Evolutionary conservation across 257 asterid genomes (phyloP), one percentile per base, ranked within the genome.

Genomic region (Solanum neorickii): DNA sequence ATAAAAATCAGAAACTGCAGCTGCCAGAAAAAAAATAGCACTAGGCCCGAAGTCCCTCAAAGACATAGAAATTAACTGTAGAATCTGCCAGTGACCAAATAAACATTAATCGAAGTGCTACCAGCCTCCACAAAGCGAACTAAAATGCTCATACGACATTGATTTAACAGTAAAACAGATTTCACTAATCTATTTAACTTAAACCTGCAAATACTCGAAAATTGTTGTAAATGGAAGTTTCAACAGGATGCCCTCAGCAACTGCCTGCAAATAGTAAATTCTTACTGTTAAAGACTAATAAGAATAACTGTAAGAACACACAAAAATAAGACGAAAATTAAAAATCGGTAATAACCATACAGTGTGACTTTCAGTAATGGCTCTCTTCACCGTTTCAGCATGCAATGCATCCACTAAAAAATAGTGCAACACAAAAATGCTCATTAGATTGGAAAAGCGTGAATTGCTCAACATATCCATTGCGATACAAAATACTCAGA

Each of bases 1-100:
- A 78, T 97, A 95, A 88, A 95, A 97, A 91, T 97, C 99, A 90
- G 99, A 97, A 88, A 95, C 99, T 29, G 99, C 99, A 86, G 99
- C 98, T 84, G 99, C 99, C 52, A 97, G 97, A 91, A 94, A 95
- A 87, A 97, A 94, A 91, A 95, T 73, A 74, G 98, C 97, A 85
- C 85, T 87, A 83, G 95, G 87, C 46, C 96, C 98, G 15, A 93
- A 85, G 74, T 91, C 86, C 80, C 92, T 93, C 88, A 93, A 88
- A 86, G 98, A 92, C 31, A 87, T 46, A 52, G 96, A 95, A 84
- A 93, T 89, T 90, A 93, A 90, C 92, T 88, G 93, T 90, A 97
- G 88, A 87, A 93, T 91, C 99, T 97, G 97, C 89, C 66, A 77
- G 3, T 16, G 33, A 87, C 23, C 76, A 44, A 87, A 35, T 68